phyloP scores from a whole-genome alignment of 768 basidiomycete species.

The Neoboletus subvelutipes region DNA sequence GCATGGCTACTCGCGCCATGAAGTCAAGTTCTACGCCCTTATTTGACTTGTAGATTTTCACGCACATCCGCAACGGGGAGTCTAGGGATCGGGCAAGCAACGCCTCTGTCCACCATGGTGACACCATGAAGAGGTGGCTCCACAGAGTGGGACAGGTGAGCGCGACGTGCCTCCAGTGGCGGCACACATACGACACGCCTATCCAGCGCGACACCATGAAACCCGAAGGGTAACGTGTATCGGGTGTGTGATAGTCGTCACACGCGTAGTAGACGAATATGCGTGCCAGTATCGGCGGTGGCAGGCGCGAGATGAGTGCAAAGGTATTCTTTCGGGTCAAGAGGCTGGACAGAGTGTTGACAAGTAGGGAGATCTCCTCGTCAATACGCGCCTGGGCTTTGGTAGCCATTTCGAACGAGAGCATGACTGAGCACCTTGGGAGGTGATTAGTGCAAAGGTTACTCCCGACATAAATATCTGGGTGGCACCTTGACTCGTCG shows the following conservation, averaged over 20 bases:
- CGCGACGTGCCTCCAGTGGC: no score
- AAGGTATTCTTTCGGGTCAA: neutral
- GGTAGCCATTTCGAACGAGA: neutral
- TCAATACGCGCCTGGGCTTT: neutral
- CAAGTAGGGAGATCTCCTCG: neutral
- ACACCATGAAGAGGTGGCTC: no score
- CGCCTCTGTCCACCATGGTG: neutral
- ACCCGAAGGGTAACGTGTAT: no score
- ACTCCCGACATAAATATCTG: no score
- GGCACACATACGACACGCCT: neutral
- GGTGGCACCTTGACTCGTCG: no score
- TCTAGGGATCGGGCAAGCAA: neutral
- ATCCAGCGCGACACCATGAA: no score
- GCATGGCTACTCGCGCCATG: neutral
- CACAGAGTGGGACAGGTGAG: no score
- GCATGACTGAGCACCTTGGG: no score
- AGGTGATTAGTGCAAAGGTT: no score
- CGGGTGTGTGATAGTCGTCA: no score
- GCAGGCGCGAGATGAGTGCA: neutral
- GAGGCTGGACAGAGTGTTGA: neutral
- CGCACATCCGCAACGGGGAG: neutral
- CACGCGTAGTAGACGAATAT: neutral
- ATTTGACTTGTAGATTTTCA: neutral
- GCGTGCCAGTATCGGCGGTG: neutral
- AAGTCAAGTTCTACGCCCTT: neutral